phyloP scores from a whole-genome alignment of 345 rosid species.

The Luvunga scandens region DNA sequence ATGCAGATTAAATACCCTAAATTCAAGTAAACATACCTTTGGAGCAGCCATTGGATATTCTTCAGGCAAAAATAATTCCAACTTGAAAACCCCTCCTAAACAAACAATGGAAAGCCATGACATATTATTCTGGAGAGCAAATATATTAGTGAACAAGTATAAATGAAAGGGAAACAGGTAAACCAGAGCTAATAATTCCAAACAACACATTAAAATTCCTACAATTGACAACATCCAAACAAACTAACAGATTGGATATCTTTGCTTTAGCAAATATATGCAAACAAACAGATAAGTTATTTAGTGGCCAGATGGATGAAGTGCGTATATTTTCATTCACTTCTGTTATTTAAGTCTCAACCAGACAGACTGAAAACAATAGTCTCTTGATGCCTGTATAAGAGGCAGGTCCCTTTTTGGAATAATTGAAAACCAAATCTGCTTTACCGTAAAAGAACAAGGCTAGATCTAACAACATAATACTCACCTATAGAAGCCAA shows the following conservation, averaged over 20 bases:
- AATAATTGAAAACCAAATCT: not conserved
- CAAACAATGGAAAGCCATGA: constrained; percentile 19
- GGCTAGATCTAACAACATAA: not conserved
- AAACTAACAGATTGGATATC: not conserved
- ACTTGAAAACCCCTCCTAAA: constrained; percentile 95
- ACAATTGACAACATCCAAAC: not conserved
- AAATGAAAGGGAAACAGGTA: not conserved
- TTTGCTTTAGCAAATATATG: not conserved
- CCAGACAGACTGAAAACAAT: not conserved
- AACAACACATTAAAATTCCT: not conserved
- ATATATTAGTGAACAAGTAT: not conserved
- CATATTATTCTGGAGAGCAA: not conserved
- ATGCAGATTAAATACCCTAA: not conserved
- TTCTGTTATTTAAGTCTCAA: not conserved
- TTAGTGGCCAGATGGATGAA: not conserved
- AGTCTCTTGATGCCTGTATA: not conserved
- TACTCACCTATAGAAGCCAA: no score
- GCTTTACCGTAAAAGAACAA: not conserved
- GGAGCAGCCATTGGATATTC: constrained; percentile 99
- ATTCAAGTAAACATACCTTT: constrained; percentile 52
- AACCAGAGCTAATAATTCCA: not conserved
- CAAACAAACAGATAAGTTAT: not conserved
- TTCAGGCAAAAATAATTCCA: constrained; percentile 98
- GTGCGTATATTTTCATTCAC: not conserved
- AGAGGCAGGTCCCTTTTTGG: not conserved